Base-by-base conservation (phyloP, 2,329 filamentous ascomycete species). In the Hypoxylon sp. region DNA sequence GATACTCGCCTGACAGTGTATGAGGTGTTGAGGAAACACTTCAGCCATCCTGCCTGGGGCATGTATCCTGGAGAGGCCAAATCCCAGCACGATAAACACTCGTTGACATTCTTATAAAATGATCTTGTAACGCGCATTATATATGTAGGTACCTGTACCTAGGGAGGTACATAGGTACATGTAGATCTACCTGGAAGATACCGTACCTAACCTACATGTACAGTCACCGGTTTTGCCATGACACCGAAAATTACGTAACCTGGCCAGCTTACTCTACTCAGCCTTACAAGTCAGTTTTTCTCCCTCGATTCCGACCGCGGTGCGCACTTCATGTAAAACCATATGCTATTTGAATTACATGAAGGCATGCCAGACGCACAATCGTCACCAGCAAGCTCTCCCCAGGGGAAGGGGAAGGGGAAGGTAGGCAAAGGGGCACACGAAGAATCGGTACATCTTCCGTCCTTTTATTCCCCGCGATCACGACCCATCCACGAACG, bases 401-500 rank as follows among this genome's bases (percentile, higher is more conserved):
- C 52, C 38, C 35, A 20, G 26, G 33, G 38, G 27, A 15, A 35
- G 26, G 33, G 38, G 27, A 15, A 35, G 35, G 26, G 23, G 26
- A 21, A 24, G 3, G 13, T 13, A 15, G 20, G 55, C 42, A 15
- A 33, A 42, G 52, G 55, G 53, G 69, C 64, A 68, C 69, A 68
- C 60, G 67, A 70, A 59, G 70, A 75, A 41, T 70, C 70, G 24
- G 66, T 68, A 55, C 72, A 75, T 43, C 74, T 81, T 29, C 79
- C 79, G 2, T 78, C 79, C 8, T 81, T 81, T 64, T 81, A 80
- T 64, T 81, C 79, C 3, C 79, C 79, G 4, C 74, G 68, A 45
- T 74, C 76, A 46, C 67, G 53, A 49, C 63, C 67, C 20, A 58
- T 65, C 31, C 58, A 48, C 35, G 65, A 71, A 50, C 37, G 49